Evolutionary conservation across 306 rosid genomes (phyloP), one percentile per base, ranked within the genome.

Genomic region (Castanea crenata): DNA sequence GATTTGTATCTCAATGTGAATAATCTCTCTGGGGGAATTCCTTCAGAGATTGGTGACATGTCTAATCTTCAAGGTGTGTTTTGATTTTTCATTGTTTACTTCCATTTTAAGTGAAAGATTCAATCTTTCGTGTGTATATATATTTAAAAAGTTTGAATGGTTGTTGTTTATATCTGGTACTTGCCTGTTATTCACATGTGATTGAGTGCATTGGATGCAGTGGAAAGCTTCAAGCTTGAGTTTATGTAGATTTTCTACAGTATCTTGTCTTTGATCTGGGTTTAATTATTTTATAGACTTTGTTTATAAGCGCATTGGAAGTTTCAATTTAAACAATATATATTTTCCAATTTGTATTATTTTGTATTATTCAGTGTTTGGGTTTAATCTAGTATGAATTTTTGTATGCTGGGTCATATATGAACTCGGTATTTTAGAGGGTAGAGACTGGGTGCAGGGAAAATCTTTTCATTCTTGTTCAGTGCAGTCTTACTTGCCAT

Each of bases 1-100:
- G 91, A 88, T 69, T 83, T 88, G 86, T 88, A 88, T 67, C 79
- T 88, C 64, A 85, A 85, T 69, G 87, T 88, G 14, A 88, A 88
- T 32, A 85, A 88, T 70, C 80, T 88, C 2, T 85, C 91, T 32
- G 89, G 89, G 6, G 77, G 54, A 46, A 83, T 88, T 79, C 91
- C 91, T 19, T 23, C 72, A 25, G 68, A 79, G 79, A 76, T 88
- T 69, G 91, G 86, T 5, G 70, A 81, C 74, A 73, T 85, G 86
- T 34, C 83, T 35, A 85, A 79, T 83, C 86, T 88, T 68, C 86
- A 88, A 88, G 91, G 91, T 88, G 11, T 19, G 78, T 25, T 21
- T 16, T 77, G 23, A 3, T 13, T 11, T 1, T 61, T 75, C 15
- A 32, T 5, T 32, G 3, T 41, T 6, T 8, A 5, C 49, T 69